Evolutionary conservation across 73 alveolate species (phyloP).

Genomic region (Symbiodinium natans): DNA sequence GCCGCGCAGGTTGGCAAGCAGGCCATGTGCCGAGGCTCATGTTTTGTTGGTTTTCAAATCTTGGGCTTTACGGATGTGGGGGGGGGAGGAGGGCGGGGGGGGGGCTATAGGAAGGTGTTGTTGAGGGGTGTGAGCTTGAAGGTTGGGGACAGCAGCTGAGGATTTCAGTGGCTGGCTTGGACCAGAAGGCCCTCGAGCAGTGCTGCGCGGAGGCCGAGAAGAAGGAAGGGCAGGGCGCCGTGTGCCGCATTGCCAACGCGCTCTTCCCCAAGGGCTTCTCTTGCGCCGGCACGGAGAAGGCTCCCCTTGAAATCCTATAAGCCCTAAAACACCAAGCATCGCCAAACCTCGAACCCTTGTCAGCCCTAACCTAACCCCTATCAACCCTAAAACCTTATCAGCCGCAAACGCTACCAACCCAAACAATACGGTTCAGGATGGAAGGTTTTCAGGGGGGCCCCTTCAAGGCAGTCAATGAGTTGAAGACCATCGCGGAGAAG

Average conservation of each 20-base stretch:
- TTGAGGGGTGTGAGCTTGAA: neutral
- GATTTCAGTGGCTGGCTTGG: constrained; percentile 88
- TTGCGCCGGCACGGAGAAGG: constrained; percentile 76
- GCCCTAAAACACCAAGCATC: too few relatives aligned
- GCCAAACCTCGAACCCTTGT: too few relatives aligned
- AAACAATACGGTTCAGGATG: too few relatives aligned
- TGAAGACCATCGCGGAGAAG: constrained; percentile 65
- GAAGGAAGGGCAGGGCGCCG: constrained; percentile 88
- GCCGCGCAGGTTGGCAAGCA: constrained; percentile 80
- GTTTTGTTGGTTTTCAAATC: neutral
- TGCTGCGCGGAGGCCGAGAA: constrained; percentile 84
- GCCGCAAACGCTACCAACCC: too few relatives aligned
- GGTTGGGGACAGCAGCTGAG: neutral
- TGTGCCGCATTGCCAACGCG: constrained; percentile 90
- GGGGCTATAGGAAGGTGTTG: neutral
- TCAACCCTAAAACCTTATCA: too few relatives aligned
- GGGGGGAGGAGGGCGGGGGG: too few relatives aligned
- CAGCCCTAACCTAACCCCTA: too few relatives aligned
- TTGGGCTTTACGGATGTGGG: neutral
- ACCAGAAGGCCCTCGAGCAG: constrained; percentile 58
- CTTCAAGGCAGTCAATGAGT: constrained; percentile 62
- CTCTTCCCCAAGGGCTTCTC: constrained; percentile 93
- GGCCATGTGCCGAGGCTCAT: constrained; percentile 9
- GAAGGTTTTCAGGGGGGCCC: too few relatives aligned
- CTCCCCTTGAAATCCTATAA: too few relatives aligned